Base-by-base conservation (phyloP, 805 yeast genomes). In the Torulaspora indica region DNA sequence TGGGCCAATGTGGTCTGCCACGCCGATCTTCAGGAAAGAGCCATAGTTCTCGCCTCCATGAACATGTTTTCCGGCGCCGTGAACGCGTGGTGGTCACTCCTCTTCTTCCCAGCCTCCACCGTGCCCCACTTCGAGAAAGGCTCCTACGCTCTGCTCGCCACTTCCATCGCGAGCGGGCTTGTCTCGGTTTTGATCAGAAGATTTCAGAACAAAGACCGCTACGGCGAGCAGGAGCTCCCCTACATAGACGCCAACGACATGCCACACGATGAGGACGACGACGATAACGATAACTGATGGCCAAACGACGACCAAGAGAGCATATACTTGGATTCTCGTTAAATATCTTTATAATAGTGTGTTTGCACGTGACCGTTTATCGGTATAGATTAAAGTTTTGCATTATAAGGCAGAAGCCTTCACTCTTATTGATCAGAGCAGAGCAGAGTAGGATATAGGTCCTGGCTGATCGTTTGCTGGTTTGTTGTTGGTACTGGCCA, bases 1-100 rank as follows among this genome's bases (percentile, higher is more conserved):
- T 79, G 85, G 84, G 82, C 82, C 2, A 79, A 79, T 52, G 66
- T 76, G 37, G 76, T 77, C 1, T 76, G 81, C 48, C 70, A 74
- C 25, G 70, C 76, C 48, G 86, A 81, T 58, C 58, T 77, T 20
- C 79, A 81, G 64, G 82, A 78, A 54, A 69, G 85, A 55, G 82
- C 85, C 0, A 67, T 81, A 37, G 81, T 79, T 1, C 64, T 81
- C 38, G 85, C 82, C 0, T 77, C 81, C 0, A 78, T 79, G 82
- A 78, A 78, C 58, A 77, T 78, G 81, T 77, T 77, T 58, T 73
- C 79, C 23, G 74, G 76, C 53, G 79, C 81, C 2, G 78, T 78
- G 7, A 79, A 78, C 56, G 81, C 82, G 2, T 79, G 83, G 83
- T 78, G 82, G 81, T 69, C 78, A 1, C 47, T 79, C 13, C 38